phyloP scores from a whole-genome alignment of 257 asterid genomes.

The Salvia splendens region DNA sequence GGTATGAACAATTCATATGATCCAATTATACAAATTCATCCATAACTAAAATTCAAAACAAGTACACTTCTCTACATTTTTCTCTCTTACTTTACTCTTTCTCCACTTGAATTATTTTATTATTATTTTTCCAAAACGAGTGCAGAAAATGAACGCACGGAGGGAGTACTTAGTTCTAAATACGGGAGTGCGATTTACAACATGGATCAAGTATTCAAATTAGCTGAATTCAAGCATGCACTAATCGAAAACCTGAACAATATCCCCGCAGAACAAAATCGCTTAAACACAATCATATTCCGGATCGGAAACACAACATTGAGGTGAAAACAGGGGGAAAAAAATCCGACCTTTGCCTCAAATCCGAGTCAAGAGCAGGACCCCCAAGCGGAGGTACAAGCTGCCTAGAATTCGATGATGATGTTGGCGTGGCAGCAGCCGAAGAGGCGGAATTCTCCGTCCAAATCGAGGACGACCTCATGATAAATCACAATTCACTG shows the following conservation, averaged over 20 bases:
- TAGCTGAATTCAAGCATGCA: slow-evolving; percentile 31
- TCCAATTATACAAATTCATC: slow-evolving; percentile 6
- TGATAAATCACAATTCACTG: slow-evolving; percentile 34
- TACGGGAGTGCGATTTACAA: slow-evolving; percentile 29
- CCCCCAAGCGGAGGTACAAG: slow-evolving; percentile 38
- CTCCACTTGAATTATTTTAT: too few species aligned
- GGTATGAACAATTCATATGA: slow-evolving; percentile 3
- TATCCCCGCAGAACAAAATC: slow-evolving; percentile 29
- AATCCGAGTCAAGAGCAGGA: slow-evolving; percentile 38
- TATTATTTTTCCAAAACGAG: too few species aligned
- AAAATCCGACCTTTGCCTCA: slow-evolving; percentile 50
- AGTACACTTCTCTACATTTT: background rate
- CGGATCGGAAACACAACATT: slow-evolving; percentile 44
- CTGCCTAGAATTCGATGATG: slow-evolving; percentile 43
- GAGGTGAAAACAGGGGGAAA: slow-evolving; percentile 31
- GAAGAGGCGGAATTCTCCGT: slow-evolving; percentile 57
- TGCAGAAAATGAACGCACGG: too few species aligned
- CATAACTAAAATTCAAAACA: slow-evolving; percentile 17
- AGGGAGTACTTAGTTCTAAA: slow-evolving; percentile 21
- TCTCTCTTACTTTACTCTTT: too few species aligned
- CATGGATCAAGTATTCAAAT: slow-evolving; percentile 38
- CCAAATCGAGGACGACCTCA: slow-evolving; percentile 66
- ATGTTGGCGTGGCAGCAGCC: slow-evolving; percentile 34
- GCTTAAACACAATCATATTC: slow-evolving; percentile 26
- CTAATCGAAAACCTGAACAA: slow-evolving; percentile 19